phyloP scores from a whole-genome alignment of 2,329 filamentous ascomycete species.

The Botrytis byssoidea region DNA sequence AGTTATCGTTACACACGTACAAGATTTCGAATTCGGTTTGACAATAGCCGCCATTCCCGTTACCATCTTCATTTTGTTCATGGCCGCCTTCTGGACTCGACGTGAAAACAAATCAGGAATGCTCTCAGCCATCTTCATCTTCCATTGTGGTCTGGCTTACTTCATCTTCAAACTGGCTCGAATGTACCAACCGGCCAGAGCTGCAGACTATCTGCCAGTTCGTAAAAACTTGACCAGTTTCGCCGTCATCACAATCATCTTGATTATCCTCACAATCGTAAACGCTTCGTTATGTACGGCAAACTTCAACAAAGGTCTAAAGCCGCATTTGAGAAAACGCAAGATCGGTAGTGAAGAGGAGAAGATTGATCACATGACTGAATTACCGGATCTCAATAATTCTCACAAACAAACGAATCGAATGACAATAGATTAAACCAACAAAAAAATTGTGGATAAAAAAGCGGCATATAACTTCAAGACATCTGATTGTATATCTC shows the following conservation, averaged over 20 bases:
- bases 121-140: conserved; percentile 74
- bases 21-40: conserved; percentile 74
- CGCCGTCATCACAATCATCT: conserved; percentile 84
- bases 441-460: not conserved
- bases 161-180: conserved; percentile 98
- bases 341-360: conserved; percentile 50
- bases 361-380: conserved; percentile 50
- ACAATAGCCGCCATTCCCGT: conserved; percentile 89
- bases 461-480: conserved; percentile 2
- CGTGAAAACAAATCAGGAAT: conserved; percentile 80
- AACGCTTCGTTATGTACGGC: conserved; percentile 83
- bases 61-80: conserved; percentile 83
- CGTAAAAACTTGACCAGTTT: conserved; percentile 87
- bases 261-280: conserved; percentile 84
- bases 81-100: conserved; percentile 81
- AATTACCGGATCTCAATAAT: conserved; percentile 43
- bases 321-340: conserved; percentile 72
- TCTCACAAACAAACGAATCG: conserved; percentile 43
- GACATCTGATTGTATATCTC: conserved; percentile 1
- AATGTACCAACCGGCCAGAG: conserved; percentile 73
- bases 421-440: conserved; percentile 49
- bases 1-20: conserved; percentile 74
- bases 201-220: conserved; percentile 69
- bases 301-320: conserved; percentile 89
- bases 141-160: conserved; percentile 86